These are phyloP conservation scores for Chalciporus sp. DNA, from an alignment of 1,284 basidiomycete species.

Conservation along the genomic window DNA sequence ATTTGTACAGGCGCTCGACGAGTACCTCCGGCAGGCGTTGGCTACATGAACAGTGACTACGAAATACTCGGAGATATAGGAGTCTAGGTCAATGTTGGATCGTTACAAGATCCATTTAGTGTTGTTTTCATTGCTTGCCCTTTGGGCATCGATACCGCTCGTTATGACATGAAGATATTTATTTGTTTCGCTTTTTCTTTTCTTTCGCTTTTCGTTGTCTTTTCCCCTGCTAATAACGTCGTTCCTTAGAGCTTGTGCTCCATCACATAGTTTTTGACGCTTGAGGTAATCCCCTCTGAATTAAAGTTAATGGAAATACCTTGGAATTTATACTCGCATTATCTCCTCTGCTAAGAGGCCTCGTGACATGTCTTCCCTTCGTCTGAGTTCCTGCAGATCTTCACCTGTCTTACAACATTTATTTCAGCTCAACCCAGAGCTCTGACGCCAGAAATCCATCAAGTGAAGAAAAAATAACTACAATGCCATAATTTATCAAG, in stretches of 20 bases:
- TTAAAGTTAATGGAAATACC: too few relatives aligned
- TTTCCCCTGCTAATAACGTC: not conserved
- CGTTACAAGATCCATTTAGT: not conserved
- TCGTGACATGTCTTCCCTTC: too few relatives aligned
- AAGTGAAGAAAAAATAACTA: too few relatives aligned
- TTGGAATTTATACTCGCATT: too few relatives aligned
- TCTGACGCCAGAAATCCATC: too few relatives aligned
- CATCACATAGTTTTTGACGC: not conserved
- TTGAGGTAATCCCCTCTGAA: not conserved
- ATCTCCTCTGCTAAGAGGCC: too few relatives aligned
- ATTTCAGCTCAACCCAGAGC: too few relatives aligned
- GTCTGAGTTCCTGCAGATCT: too few relatives aligned
- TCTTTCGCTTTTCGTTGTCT: conserved; percentile 4
- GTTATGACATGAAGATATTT: conserved; percentile 19
- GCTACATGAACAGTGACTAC: conserved; percentile 13
- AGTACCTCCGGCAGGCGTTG: conserved; percentile 35
- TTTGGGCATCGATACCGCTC: conserved; percentile 1
- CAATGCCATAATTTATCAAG: too few relatives aligned
- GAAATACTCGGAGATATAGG: not conserved
- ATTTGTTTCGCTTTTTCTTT: conserved; percentile 9
- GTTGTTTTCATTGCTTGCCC: not conserved
- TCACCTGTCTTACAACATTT: too few relatives aligned
- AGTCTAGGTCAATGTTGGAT: not conserved
- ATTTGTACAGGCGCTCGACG: conserved; percentile 34
- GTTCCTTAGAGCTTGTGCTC: not conserved